Conservation (phyloP, 2,329 filamentous ascomycete species). For the Chaetomiaceae sp. region DNA sequence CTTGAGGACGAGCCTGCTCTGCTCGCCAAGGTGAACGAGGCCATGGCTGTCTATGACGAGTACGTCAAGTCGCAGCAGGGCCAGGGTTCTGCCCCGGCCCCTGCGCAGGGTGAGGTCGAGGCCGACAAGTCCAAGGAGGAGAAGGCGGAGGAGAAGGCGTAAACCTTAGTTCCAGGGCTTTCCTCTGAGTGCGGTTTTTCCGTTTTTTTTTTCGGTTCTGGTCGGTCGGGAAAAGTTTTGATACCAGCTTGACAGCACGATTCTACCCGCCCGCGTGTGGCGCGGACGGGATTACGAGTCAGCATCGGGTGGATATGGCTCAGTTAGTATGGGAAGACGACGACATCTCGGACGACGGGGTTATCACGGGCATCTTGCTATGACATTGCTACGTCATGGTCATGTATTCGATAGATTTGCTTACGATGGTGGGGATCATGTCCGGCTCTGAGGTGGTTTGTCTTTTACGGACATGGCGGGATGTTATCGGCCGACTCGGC, state of each 20-base stretch:
- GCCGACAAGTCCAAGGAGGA: constrained; percentile 45
- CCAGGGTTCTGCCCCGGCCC: constrained; percentile 4
- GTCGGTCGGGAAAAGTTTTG: constrained; percentile 29
- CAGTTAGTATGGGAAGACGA: constrained; percentile 18
- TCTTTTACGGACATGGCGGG: constrained; percentile 20
- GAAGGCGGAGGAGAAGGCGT: constrained; percentile 25
- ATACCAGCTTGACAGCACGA: constrained; percentile 26
- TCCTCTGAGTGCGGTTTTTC: constrained; percentile 15
- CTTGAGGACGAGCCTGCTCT: constrained; percentile 86
- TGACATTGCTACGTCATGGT: constrained; percentile 18
- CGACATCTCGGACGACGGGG: constrained; percentile 18
- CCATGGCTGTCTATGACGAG: constrained; percentile 94
- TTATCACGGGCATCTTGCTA: constrained; percentile 24
- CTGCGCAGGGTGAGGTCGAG: constrained; percentile 30
- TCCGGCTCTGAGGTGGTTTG: constrained; percentile 19
- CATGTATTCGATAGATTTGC: constrained; percentile 30
- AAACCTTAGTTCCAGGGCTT: constrained; percentile 12
- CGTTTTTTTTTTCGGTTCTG: constrained; percentile 22
- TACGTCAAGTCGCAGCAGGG: constrained; percentile 80
- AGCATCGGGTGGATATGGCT: constrained; percentile 19
- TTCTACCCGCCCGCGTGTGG: constrained; percentile 16
- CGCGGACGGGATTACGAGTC: constrained; percentile 11
- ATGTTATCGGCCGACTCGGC: constrained; percentile 22
- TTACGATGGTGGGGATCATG: constrained; percentile 15
- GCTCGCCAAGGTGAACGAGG: constrained; percentile 94